Evolutionary conservation across 2,329 filamentous ascomycete genomes (phyloP), one percentile per base, ranked within the genome.

Genomic region (Colletotrichum camelliae): DNA sequence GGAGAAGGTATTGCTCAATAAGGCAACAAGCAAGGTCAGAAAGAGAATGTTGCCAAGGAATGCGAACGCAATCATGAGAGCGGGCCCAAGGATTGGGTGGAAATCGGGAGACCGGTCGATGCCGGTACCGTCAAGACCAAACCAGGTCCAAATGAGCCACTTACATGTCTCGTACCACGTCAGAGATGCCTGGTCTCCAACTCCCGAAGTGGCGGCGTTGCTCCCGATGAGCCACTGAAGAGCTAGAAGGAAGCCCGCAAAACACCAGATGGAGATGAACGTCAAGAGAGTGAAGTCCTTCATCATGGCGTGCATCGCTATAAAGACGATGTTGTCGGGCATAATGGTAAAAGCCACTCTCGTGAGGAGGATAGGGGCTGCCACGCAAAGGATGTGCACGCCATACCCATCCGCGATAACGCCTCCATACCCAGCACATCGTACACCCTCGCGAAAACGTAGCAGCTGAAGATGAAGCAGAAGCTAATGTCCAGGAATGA

Each of bases 111-210:
- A 86, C 67, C 86, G 84, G 71, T 89, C 87, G 55, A 90, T 89
- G 5, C 88, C 88, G 2, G 88, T 89, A 31, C 88, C 93, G 74
- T 95, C 93, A 1, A 95, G 89, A 2, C 93, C 93, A 78, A 95
- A 95, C 93, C 93, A 95, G 78, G 95, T 94, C 92, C 92, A 95
- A 3, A 95, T 87, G 88, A 95, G 93, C 93, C 93, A 95, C 82
- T 94, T 94, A 52, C 89, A 90, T 61, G 95, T 93, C 0, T 92
- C 93, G 21, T 83, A 81, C 85, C 86, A 87, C 1, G 31, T 62
- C 5, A 73, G 5, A 7, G 62, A 27, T 12, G 55, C 15, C n/a
- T 37, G 60, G 18, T 39, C 39, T 6, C 21, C 48, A 13, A 13
- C 18, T 6, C 9, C 35, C 43, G 80, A 81, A 1, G 84, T 82